phyloP scores from a whole-genome alignment of 495 filamentous ascomycete genomes.

The Penicillium manginii region DNA sequence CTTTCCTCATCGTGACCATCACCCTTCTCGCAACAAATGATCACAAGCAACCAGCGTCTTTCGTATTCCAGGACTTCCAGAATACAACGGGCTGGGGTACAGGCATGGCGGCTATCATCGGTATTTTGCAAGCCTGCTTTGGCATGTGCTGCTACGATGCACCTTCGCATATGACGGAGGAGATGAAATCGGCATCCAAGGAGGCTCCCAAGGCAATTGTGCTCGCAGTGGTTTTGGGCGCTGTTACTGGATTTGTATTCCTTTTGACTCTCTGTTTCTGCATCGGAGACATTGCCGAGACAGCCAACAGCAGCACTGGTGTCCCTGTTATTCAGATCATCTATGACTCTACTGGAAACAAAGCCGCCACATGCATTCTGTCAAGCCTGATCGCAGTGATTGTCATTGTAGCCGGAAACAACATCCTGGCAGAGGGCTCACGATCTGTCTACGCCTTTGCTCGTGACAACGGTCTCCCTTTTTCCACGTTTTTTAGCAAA shows the following conservation, averaged over 20 bases:
- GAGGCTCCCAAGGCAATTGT: slow-evolving; percentile 60
- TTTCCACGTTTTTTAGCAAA: slow-evolving; percentile 45
- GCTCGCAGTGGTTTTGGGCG: slow-evolving; percentile 53
- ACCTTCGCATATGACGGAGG: slow-evolving; percentile 52
- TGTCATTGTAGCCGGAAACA: slow-evolving; percentile 43
- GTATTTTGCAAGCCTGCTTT: slow-evolving; percentile 60
- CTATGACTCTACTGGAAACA: slow-evolving; percentile 48
- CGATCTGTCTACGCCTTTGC: slow-evolving; percentile 52
- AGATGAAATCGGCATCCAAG: slow-evolving; percentile 53
- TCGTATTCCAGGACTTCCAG: slow-evolving; percentile 61
- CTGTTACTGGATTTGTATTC: slow-evolving; percentile 54
- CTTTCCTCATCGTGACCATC: slow-evolving; percentile 55
- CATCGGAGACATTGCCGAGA: slow-evolving; percentile 48
- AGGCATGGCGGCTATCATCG: slow-evolving; percentile 56
- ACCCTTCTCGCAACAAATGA: slow-evolving; percentile 57
- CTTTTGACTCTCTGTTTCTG: slow-evolving; percentile 54
- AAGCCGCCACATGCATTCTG: slow-evolving; percentile 45
- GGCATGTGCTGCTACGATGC: slow-evolving; percentile 61
- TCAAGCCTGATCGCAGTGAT: slow-evolving; percentile 47
- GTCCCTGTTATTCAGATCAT: slow-evolving; percentile 54
- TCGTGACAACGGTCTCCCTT: slow-evolving; percentile 52
- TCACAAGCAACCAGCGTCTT: slow-evolving; percentile 57
- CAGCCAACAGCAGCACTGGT: slow-evolving; percentile 46
- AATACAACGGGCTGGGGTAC: slow-evolving; percentile 57
- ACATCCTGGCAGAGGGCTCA: slow-evolving; percentile 49